Evolutionary conservation across 2,329 filamentous ascomycete species (phyloP).

Genomic region (Aspergillus neoniger): DNA sequence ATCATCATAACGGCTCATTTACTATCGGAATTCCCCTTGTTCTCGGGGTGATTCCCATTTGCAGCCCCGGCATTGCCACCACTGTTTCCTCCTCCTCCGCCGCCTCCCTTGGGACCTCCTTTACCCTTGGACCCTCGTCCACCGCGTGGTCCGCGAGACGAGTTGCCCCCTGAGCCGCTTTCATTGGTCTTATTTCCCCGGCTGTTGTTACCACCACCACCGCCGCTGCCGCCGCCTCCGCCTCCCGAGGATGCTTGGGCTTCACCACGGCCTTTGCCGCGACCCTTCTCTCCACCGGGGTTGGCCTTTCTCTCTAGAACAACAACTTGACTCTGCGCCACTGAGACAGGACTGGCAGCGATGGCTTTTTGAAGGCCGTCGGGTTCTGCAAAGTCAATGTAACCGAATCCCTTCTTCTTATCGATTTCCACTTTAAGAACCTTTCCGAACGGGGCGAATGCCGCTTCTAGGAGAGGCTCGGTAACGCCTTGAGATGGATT

Average conservation of each 20-base stretch:
- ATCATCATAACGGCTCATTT: conserved; percentile 19
- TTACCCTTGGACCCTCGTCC: conserved; percentile 23
- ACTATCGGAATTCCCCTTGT: conserved; percentile 14
- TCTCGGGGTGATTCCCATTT: conserved; percentile 13
- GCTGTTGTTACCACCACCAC: conserved; percentile 9
- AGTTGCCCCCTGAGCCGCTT: conserved; percentile 19
- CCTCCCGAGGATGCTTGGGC: conserved; percentile 13
- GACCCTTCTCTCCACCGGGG: conserved; percentile 34
- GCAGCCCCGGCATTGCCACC: conserved; percentile 1
- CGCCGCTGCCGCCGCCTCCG: conserved; percentile 1
- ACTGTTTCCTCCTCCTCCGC: not conserved
- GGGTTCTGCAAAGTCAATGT: conserved; percentile 80
- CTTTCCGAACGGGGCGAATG: conserved; percentile 71
- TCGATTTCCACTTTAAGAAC: conserved; percentile 87
- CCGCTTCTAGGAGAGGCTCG: conserved; percentile 73
- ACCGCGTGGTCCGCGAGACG: conserved; percentile 23
- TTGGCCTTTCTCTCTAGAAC: conserved; percentile 66
- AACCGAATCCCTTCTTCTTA: conserved; percentile 91
- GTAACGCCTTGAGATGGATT: conserved; percentile 92
- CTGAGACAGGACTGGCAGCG: conserved; percentile 74
- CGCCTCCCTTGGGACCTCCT: conserved; percentile 17
- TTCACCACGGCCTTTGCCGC: conserved; percentile 34
- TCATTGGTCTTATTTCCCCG: conserved; percentile 17
- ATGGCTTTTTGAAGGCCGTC: conserved; percentile 76
- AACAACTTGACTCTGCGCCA: conserved; percentile 83